Evolutionary conservation across 768 basidiomycete species (phyloP), one percentile per base, ranked within the genome.

Genomic region (Xerocomus brunneocitrinus): DNA sequence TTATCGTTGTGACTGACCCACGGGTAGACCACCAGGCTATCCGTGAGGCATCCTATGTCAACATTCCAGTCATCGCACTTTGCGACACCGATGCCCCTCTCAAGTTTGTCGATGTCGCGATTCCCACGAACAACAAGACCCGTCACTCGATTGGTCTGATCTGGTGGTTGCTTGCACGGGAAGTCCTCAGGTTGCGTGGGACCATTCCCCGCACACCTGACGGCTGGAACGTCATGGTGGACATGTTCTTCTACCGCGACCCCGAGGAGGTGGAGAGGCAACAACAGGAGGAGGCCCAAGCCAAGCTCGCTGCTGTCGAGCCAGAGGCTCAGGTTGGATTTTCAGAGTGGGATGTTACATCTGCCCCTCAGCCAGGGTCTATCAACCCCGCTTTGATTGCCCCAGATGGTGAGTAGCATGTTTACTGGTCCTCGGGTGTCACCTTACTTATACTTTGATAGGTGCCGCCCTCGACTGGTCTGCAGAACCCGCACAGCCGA

Each of bases 1-100:
- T 99, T 57, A 95, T 99, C 73, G 71, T 99, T 68, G 95, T 99
- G 58, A 98, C 95, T 72, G 97, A 99, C 78, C 97, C 97, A 62
- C 91, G 97, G 61, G 91, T 98, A 59, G 97, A 98, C 78, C 97
- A 98, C 82, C 97, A 99, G 77, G 97, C 97, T 61, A 99, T 99
- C 76, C 92, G 97, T 63, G 97, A 99, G 79, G 95, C 97, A 43
- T 95, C 95, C 53, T 99, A 98, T 71, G 97, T 98, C 74, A 99
- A 99, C 87, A 98, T 99, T 75, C 97, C 97, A 65, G 97, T 99
- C 67, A 97, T 99, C 66, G 97, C 95, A 55, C 87, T 99, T 67
- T 94, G 91, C 78, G 97, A 99, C 77, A 97, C 95, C 64, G 97
- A 99, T 74, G 93, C 97, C 44, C 92, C 94, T 53, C 84, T 98